Percentiles rank a stretch among this genome's conserved stretches.
phyloP scores from a whole-genome alignment of 106 monocot species.

The Acanthochlamys bracteata region DNA sequence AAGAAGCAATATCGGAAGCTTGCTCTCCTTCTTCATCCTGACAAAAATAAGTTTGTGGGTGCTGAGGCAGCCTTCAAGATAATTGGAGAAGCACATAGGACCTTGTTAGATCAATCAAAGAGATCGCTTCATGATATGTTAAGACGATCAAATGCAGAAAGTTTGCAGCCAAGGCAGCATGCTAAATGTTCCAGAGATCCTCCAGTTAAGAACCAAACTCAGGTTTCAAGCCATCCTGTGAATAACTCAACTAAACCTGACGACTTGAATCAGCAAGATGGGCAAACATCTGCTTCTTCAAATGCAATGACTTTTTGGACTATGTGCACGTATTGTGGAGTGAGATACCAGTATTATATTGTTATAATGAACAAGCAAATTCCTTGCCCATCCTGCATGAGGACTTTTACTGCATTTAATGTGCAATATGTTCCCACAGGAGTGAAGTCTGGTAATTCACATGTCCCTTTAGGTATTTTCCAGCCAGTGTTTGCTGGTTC shows the following conservation, averaged over 20 bases:
- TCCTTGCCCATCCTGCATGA: conserved; percentile 48
- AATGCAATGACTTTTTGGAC: conserved; percentile 49
- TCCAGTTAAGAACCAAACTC: conserved; percentile 14
- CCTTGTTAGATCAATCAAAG: conserved; percentile 45
- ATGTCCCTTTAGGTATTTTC: neutral
- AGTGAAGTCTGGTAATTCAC: conserved; percentile 1
- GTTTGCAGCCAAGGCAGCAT: conserved; percentile 9
- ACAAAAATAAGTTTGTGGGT: conserved; percentile 90
- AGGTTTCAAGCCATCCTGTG: conserved; percentile 6
- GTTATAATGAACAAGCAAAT: conserved; percentile 30
- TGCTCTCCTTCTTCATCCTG: conserved; percentile 85
- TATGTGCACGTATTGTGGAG: conserved; percentile 34
- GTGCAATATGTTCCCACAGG: conserved; percentile 11
- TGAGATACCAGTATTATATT: conserved; percentile 35
- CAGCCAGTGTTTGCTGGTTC: neutral
- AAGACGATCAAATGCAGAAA: conserved; percentile 18
- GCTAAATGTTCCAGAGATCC: conserved; percentile 17
- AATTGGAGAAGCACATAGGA: conserved; percentile 71
- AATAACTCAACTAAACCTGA: neutral
- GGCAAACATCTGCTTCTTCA: neutral
- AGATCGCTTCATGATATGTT: conserved; percentile 67
- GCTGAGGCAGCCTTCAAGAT: conserved; percentile 91
- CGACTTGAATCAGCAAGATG: conserved; percentile 15
- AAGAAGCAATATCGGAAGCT: conserved; percentile 87
- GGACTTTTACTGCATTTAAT: conserved; percentile 41